phyloP scores from a whole-genome alignment of 805 yeast genomes.

The Maudiozyma barnettii region DNA sequence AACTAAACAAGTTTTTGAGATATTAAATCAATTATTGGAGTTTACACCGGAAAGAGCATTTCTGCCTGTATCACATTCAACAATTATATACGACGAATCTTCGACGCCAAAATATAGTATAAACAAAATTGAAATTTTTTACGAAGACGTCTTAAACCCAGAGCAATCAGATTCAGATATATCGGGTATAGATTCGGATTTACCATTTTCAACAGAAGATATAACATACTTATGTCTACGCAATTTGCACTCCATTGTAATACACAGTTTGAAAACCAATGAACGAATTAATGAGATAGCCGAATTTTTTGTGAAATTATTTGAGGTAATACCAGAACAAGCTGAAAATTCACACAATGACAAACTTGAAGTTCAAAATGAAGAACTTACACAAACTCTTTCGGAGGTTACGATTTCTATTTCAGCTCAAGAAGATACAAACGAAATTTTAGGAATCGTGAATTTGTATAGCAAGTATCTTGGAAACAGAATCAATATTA shows the following conservation, averaged over 20 bases:
- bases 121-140: conserved; percentile 29
- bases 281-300: conserved; percentile 27
- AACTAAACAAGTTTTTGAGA: not conserved
- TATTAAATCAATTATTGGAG: conserved; percentile 35
- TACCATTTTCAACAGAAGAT: conserved; percentile 37
- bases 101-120: conserved; percentile 15
- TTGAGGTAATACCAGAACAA: conserved; percentile 39
- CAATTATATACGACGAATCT: conserved; percentile 9
- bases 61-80: conserved; percentile 41
- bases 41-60: conserved; percentile 57
- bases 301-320: conserved; percentile 29
- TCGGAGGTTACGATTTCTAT: not conserved
- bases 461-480: conserved; percentile 27
- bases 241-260: conserved; percentile 21
- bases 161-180: conserved; percentile 6
- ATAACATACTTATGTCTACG: conserved; percentile 35
- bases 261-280: conserved; percentile 14
- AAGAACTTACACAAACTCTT: conserved; percentile 21
- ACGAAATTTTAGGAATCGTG: conserved; percentile 18
- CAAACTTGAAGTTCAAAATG: conserved; percentile 10
- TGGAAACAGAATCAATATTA: conserved; percentile 16
- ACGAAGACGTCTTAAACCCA: conserved; percentile 20
- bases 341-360: not conserved
- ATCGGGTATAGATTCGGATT: conserved; percentile 12
- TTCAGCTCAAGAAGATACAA: not conserved